Conservation (phyloP, 495 filamentous ascomycete species). For the Penicillium antarcticum region DNA sequence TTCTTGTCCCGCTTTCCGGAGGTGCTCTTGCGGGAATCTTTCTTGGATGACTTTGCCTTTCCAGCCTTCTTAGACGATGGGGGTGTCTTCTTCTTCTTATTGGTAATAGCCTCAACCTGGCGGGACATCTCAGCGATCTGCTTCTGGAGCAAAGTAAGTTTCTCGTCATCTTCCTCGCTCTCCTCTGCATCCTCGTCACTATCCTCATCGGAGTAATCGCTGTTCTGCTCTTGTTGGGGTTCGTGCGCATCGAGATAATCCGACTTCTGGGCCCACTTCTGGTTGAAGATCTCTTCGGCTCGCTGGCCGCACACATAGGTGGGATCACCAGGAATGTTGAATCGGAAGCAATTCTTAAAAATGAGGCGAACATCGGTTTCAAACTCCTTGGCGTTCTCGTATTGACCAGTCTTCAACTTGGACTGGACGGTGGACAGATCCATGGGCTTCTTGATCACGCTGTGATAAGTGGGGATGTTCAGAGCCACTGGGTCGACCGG, state of each 20-base stretch:
- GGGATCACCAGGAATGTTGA: slow-evolving; percentile 78
- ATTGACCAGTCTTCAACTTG: slow-evolving; percentile 78
- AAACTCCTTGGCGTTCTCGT: slow-evolving; percentile 80
- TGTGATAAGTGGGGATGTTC: slow-evolving; percentile 91
- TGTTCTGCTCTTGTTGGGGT: slow-evolving; percentile 53
- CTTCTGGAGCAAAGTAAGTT: slow-evolving; percentile 63
- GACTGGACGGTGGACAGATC: slow-evolving; percentile 73
- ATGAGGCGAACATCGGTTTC: slow-evolving; percentile 79
- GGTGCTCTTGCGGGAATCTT: slow-evolving; percentile 51
- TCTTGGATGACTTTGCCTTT: slow-evolving; percentile 51
- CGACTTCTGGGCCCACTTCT: slow-evolving; percentile 69
- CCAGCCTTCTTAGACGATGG: slow-evolving; percentile 55
- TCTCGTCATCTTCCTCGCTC: slow-evolving; percentile 62
- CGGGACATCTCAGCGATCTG: slow-evolving; percentile 61
- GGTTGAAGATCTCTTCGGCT: slow-evolving; percentile 68
- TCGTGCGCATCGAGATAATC: slow-evolving; percentile 73
- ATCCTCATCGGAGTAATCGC: slow-evolving; percentile 56
- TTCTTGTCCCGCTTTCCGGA: slow-evolving; percentile 52
- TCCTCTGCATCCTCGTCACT: slow-evolving; percentile 68
- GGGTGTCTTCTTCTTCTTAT: slow-evolving; percentile 64
- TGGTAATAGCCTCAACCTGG: slow-evolving; percentile 49
- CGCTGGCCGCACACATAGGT: slow-evolving; percentile 67
- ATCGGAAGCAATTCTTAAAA: slow-evolving; percentile 84
- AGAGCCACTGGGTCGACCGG: slow-evolving; percentile 93
- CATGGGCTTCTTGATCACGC: slow-evolving; percentile 94